phyloP scores from a whole-genome alignment of 139 green algal species.

The Gonium pectorale region DNA sequence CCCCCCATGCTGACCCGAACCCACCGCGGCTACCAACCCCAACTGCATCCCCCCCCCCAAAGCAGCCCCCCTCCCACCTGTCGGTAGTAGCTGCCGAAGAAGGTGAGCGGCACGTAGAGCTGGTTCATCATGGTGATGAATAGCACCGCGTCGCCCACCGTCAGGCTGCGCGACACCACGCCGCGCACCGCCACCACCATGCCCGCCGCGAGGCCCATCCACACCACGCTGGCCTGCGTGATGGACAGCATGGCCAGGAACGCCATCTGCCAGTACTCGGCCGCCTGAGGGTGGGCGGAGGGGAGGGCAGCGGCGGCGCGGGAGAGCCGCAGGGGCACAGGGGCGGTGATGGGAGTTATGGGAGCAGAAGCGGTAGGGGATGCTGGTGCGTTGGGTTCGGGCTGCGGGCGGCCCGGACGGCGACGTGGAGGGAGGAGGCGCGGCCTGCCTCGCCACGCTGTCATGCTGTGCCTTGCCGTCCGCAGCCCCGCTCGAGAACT shows the following conservation, averaged over 20 bases:
- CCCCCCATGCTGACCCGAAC: neutral
- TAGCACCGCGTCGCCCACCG: slow-evolving; percentile 88
- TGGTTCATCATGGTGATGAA: slow-evolving; percentile 92
- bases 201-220: slow-evolving; percentile 61
- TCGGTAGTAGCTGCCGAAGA: slow-evolving; percentile 87
- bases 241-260: slow-evolving; percentile 63
- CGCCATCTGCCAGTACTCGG: slow-evolving; percentile 71
- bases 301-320: neutral
- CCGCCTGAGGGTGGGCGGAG: slow-evolving; percentile 41
- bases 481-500: too few species aligned
- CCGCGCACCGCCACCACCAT: slow-evolving; percentile 76
- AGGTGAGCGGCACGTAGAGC: slow-evolving; percentile 91
- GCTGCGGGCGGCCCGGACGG: too few species aligned
- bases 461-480: too few species aligned
- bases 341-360: too few species aligned
- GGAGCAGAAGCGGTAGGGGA: too few species aligned
- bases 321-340: too few species aligned
- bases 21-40: neutral
- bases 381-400: too few species aligned
- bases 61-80: slow-evolving; percentile 55
- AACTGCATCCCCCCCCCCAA: neutral
- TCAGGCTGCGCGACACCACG: slow-evolving; percentile 68
- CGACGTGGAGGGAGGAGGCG: too few species aligned
- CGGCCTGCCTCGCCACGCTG: too few species aligned
- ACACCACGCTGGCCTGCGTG: slow-evolving; percentile 64